Base-by-base conservation (phyloP, 306 rosid genomes). In the Inga laurina region DNA sequence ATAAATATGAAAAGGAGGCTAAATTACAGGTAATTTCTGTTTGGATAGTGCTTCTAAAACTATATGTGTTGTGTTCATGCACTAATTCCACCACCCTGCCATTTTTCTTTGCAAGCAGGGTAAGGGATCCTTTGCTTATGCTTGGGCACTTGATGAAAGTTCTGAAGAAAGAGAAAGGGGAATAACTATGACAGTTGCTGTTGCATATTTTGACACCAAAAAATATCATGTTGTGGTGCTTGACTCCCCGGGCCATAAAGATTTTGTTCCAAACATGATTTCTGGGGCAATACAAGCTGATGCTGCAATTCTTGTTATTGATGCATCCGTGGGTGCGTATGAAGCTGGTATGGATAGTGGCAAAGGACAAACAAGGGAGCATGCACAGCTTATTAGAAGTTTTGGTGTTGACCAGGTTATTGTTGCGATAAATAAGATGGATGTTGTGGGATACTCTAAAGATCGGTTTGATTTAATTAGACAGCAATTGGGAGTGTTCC, bases 271-370 rank as follows among this genome's bases (percentile, higher is more conserved):
- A 78, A 96, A 96, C 88, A 89, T 96, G 99, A 96, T 96, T 84
- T 96, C 98, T 46, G 99, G 99, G 34, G 97, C 99, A 79, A 91
- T 95, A 57, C 99, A 96, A 83, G 99, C 99, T 74, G 99, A 96
- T 89, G 97, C 98, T 54, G 99, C 99, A 49, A 78, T 92, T 83
- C 94, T 96, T 77, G 95, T 96, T 57, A 85, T 96, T 78, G 99
- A 96, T 90, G 97, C 99, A 35, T 96, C 99, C 3, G 30, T 83
- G 83, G 99, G 99, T 86, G 79, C 98, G 39, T 96, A 90, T 79
- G 99, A 96, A 89, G 91, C 99, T 52, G 98, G 99, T 49, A 85
- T 96, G 92, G 97, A 95, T 79, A 79, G 92, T 75, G 66, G 83
- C 83, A 94, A 94, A 89, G 99, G 99, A 67, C 98, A 92, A 85